Evolutionary conservation across 2,329 filamentous ascomycete species (phyloP).

Genomic region (Ramularia collo-cygni): DNA sequence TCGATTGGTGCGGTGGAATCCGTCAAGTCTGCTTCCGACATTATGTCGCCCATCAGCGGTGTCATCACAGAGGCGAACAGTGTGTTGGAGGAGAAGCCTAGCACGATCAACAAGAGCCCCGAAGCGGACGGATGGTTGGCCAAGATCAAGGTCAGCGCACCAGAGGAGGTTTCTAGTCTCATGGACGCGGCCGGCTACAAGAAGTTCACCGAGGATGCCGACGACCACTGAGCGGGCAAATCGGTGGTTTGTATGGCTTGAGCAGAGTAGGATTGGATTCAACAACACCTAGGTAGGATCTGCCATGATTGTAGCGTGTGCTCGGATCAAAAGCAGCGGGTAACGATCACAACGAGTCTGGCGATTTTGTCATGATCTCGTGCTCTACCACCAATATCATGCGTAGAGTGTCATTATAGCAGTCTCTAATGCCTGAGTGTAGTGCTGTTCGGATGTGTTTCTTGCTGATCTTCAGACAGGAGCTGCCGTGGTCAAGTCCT

Average conservation of each 20-base stretch:
- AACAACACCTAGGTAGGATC: too few relatives aligned
- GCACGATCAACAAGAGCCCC: slow-evolving; percentile 80
- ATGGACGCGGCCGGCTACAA: slow-evolving; percentile 76
- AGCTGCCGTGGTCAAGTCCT: too few relatives aligned
- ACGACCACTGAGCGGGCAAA: slow-evolving; percentile 9
- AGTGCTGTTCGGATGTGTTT: too few relatives aligned
- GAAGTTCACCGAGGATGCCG: slow-evolving; percentile 56
- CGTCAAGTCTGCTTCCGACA: slow-evolving; percentile 97
- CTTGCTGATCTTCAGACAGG: too few relatives aligned
- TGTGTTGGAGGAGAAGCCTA: slow-evolving; percentile 74
- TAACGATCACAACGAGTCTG: too few relatives aligned
- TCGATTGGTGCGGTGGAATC: slow-evolving; percentile 92
- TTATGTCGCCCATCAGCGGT: slow-evolving; percentile 80
- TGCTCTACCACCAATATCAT: too few relatives aligned
- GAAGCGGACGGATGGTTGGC: slow-evolving; percentile 92
- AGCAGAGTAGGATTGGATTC: neutral
- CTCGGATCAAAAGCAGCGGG: too few relatives aligned
- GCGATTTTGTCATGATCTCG: too few relatives aligned
- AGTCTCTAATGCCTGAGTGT: too few relatives aligned
- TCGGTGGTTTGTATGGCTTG: neutral
- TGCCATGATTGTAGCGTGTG: too few relatives aligned
- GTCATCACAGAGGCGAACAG: slow-evolving; percentile 68
- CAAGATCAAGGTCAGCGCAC: slow-evolving; percentile 70
- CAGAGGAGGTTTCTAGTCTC: slow-evolving; percentile 63
- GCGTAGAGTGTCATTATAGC: too few relatives aligned